A percentile compares a stretch with the other conserved stretches of the same genome.
phyloP scores from a whole-genome alignment of 164 flowering plant genomes.

The Umbilicus rupestris region DNA sequence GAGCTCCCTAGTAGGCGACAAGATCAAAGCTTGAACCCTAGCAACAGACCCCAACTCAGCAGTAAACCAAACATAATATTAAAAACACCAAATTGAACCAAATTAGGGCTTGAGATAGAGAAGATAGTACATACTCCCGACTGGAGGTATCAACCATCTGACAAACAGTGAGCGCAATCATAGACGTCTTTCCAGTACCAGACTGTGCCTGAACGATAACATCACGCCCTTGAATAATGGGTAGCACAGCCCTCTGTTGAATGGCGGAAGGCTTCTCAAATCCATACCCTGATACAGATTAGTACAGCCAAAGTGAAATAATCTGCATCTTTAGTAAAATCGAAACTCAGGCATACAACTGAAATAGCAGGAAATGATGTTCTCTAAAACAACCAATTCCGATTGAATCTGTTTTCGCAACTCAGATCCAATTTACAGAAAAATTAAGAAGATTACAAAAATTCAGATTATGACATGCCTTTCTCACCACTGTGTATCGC shows the following conservation, averaged over 20 bases:
- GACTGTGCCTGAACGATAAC: conserved; percentile 96
- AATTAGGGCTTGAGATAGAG: not conserved
- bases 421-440: too few species aligned
- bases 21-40: conserved; percentile 29
- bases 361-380: too few species aligned
- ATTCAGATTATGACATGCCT: too few species aligned
- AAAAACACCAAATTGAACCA: too few species aligned
- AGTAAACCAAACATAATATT: not conserved
- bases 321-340: too few species aligned
- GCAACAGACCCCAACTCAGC: not conserved
- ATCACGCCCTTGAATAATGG: conserved; percentile 77
- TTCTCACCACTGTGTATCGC: too few species aligned
- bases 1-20: conserved; percentile 46
- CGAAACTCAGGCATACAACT: too few species aligned
- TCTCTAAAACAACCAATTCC: too few species aligned
- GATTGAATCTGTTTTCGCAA: too few species aligned
- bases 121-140: conserved; percentile 44
- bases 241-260: conserved; percentile 80
- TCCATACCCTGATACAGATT: too few species aligned
- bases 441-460: too few species aligned
- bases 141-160: conserved; percentile 64
- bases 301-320: too few species aligned
- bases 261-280: conserved; percentile 95
- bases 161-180: conserved; percentile 91
- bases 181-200: conserved; percentile 93